Evolutionary conservation across 2,329 filamentous ascomycete species (phyloP).

Genomic region (Ophiostoma quercus): DNA sequence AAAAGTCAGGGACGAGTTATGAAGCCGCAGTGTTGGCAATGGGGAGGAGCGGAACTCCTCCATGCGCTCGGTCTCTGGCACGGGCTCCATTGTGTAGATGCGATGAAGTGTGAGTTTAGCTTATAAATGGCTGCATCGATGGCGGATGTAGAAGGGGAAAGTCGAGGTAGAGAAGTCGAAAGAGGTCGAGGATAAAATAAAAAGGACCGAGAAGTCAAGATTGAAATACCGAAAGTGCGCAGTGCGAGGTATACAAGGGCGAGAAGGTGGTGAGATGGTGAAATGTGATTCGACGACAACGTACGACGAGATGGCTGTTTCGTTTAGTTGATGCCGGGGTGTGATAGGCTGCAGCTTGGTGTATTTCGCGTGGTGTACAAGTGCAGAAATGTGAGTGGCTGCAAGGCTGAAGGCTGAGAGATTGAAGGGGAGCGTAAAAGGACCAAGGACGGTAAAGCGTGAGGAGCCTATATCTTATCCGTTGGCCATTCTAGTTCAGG

Average conservation of each 20-base stretch:
- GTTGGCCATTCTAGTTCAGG: constrained; percentile 15
- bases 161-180: not conserved
- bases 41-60: constrained; percentile 59
- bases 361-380: not conserved
- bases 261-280: not conserved
- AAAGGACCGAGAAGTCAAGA: not conserved
- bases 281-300: constrained; percentile 6
- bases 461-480: constrained; percentile 17
- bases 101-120: not conserved
- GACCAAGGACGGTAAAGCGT: not conserved
- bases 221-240: not conserved
- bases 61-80: constrained; percentile 63
- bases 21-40: constrained; percentile 49
- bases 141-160: not conserved
- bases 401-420: constrained; percentile 13
- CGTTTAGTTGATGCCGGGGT: not conserved
- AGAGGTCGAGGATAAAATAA: not conserved
- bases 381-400: constrained; percentile 8
- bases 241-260: not conserved
- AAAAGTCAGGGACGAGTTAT: constrained; percentile 34
- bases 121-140: not conserved
- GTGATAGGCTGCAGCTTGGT: not conserved
- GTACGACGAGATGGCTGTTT: not conserved
- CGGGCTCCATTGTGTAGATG: constrained; percentile 52
- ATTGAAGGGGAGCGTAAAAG: not conserved